Conservation (phyloP, 805 yeast genomes). For the Torulaspora microellipsoides region DNA sequence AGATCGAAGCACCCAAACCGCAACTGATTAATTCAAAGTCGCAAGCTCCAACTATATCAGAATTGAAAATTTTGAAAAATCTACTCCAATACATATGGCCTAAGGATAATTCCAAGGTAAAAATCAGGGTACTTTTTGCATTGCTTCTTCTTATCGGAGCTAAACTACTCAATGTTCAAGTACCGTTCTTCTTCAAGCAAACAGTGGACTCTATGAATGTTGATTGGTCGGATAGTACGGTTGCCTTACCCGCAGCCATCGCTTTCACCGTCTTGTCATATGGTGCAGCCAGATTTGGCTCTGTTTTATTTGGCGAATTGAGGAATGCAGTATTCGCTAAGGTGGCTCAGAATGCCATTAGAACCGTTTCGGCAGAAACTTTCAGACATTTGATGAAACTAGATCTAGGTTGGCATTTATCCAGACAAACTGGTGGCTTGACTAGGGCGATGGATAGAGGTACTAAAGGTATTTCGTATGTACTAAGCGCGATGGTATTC, state of each 20-base stretch:
- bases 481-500: conserved; percentile 93
- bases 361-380: conserved; percentile 82
- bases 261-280: conserved; percentile 74
- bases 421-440: conserved; percentile 92
- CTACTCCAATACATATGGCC: conserved; percentile 79
- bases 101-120: conserved; percentile 57
- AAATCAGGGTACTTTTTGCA: conserved; percentile 71
- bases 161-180: conserved; percentile 87
- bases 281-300: conserved; percentile 91
- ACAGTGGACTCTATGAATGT: conserved; percentile 91
- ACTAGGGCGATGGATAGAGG: conserved; percentile 97
- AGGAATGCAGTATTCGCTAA: conserved; percentile 93
- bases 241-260: conserved; percentile 50
- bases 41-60: conserved; percentile 35
- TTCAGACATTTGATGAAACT: conserved; percentile 76
- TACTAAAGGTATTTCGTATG: conserved; percentile 93
- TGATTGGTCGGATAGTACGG: conserved; percentile 69
- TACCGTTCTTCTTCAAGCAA: conserved; percentile 86
- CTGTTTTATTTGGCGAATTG: conserved; percentile 89
- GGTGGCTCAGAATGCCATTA: conserved; percentile 92
- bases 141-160: conserved; percentile 69
- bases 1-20: conserved; percentile 12
- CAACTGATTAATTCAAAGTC: conserved; percentile 11
- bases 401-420: conserved; percentile 84
- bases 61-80: conserved; percentile 53